A percentile compares a stretch with the other conserved stretches of the same genome.
Conservation (phyloP, 2,329 filamentous ascomycete genomes). For the Knufia petricola region DNA sequence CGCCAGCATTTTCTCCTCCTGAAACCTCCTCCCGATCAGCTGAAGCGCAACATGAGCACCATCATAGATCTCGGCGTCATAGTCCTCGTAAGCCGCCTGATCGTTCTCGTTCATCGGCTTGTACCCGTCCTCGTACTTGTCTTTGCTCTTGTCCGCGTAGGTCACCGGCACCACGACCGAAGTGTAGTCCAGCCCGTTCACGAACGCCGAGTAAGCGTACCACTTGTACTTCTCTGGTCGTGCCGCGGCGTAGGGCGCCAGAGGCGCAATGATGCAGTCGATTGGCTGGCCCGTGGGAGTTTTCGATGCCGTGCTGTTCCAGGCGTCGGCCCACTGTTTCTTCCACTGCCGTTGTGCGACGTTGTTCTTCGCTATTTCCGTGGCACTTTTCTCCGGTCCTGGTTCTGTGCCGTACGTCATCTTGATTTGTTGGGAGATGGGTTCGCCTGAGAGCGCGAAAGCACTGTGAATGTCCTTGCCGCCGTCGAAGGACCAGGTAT, state of each 20-base stretch:
- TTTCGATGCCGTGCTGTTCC: slow-evolving; percentile 46
- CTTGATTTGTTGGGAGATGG: slow-evolving; percentile 35
- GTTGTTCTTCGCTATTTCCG: slow-evolving; percentile 40
- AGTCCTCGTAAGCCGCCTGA: slow-evolving; percentile 37
- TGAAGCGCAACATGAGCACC: slow-evolving; percentile 41
- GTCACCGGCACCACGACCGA: slow-evolving; percentile 39
- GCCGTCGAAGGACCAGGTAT: slow-evolving; percentile 40
- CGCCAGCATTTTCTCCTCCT: slow-evolving; percentile 43
- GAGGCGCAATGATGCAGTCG: slow-evolving; percentile 40
- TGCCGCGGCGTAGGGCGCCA: slow-evolving; percentile 35
- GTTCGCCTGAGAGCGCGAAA: slow-evolving; percentile 48
- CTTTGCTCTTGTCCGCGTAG: slow-evolving; percentile 32
- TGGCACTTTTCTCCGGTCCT: slow-evolving; percentile 31
- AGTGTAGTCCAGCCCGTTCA: slow-evolving; percentile 35
- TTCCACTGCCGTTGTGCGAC: slow-evolving; percentile 47
- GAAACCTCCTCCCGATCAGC: slow-evolving; percentile 39
- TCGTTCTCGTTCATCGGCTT: slow-evolving; percentile 36
- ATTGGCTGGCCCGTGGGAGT: slow-evolving; percentile 45
- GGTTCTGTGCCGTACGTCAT: slow-evolving; percentile 27
- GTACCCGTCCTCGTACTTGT: slow-evolving; percentile 30
- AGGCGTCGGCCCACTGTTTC: slow-evolving; percentile 53
- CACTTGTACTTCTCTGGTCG: slow-evolving; percentile 31
- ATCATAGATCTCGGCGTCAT: slow-evolving; percentile 41
- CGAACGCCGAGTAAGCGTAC: slow-evolving; percentile 30
- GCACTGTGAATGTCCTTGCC: slow-evolving; percentile 43